Evolutionary conservation across 1,284 basidiomycete species (phyloP).

Genomic region (Cutaneotrichosporon cyanovorans): DNA sequence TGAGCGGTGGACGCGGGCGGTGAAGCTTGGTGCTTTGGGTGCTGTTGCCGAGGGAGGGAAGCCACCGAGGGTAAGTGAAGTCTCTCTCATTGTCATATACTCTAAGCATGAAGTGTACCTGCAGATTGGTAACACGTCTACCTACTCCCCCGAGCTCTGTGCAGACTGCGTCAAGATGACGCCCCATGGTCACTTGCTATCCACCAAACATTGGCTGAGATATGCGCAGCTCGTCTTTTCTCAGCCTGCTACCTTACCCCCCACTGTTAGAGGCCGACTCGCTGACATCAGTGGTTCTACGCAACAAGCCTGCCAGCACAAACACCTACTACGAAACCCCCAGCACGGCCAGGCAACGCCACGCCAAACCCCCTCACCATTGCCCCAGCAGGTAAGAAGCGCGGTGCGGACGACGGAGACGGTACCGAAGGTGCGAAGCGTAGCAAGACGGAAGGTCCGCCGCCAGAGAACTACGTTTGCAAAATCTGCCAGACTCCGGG

Average conservation of each 20-base stretch:
- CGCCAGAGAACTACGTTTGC: slow-evolving; percentile 77
- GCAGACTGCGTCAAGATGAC: too few species aligned
- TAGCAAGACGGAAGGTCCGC: slow-evolving; percentile 41
- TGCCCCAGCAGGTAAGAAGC: slow-evolving; percentile 44
- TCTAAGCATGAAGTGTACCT: too few species aligned
- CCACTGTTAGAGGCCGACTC: not conserved
- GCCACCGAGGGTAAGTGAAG: slow-evolving; percentile 69
- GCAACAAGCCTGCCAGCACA: slow-evolving; percentile 58
- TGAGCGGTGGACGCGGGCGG: slow-evolving; percentile 62
- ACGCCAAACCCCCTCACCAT: slow-evolving; percentile 37
- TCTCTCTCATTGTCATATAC: rapidly evolving
- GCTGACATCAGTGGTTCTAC: slow-evolving; percentile 59
- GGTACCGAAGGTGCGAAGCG: slow-evolving; percentile 49
- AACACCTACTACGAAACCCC: slow-evolving; percentile 31
- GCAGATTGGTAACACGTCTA: too few species aligned
- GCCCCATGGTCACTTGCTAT: too few species aligned
- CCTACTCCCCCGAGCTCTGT: too few species aligned
- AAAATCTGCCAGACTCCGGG: slow-evolving; percentile 61
- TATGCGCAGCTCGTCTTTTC: too few species aligned
- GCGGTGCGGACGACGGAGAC: slow-evolving; percentile 52
- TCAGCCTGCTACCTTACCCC: too few species aligned
- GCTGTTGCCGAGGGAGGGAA: slow-evolving; percentile 51
- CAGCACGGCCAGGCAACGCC: slow-evolving; percentile 30
- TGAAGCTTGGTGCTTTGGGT: slow-evolving; percentile 80
- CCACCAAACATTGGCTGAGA: too few species aligned